A percentile compares a stretch with the other conserved stretches of the same genome.
Evolutionary conservation across 2,329 filamentous ascomycete species (phyloP).

Genomic region (Tolypocladium ophioglossoides): DNA sequence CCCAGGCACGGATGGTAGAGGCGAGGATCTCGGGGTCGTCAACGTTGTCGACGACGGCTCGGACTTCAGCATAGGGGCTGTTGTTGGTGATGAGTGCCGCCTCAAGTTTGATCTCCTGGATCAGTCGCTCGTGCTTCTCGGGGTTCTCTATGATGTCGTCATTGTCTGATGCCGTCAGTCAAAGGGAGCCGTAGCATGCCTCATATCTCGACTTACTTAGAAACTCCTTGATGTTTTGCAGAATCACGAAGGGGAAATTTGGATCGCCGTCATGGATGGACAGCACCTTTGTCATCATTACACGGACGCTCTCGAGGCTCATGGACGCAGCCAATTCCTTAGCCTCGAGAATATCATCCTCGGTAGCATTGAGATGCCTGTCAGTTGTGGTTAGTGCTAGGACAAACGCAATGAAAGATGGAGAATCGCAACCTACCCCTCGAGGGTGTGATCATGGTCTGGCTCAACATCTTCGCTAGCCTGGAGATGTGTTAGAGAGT

Average conservation of each 20-base stretch:
- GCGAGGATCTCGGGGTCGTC: constrained; percentile 37
- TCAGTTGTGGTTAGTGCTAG: not conserved
- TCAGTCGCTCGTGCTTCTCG: constrained; percentile 25
- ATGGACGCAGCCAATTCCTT: constrained; percentile 24
- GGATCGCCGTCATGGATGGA: constrained; percentile 24
- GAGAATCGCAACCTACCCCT: not conserved
- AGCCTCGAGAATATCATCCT: constrained; percentile 32
- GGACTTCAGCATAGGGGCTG: constrained; percentile 45
- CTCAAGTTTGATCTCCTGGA: constrained; percentile 42
- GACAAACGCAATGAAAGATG: no score
- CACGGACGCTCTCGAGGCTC: constrained; percentile 21
- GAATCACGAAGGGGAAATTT: constrained; percentile 24
- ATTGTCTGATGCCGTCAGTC: constrained; percentile 10
- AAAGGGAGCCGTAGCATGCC: not conserved
- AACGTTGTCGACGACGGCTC: constrained; percentile 42
- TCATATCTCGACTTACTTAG: constrained; percentile 13
- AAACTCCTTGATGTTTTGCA: constrained; percentile 26
- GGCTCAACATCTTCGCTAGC: not conserved
- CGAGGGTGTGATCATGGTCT: not conserved
- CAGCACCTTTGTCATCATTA: constrained; percentile 22
- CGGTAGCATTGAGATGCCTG: constrained; percentile 24
- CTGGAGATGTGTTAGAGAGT: not conserved
- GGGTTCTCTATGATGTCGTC: constrained; percentile 21
- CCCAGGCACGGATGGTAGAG: constrained; percentile 42
- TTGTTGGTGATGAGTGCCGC: constrained; percentile 40